Percentiles rank a stretch among this genome's conserved stretches.
phyloP scores from a whole-genome alignment of 139 green algal species.

The Trebouxia sp. region DNA sequence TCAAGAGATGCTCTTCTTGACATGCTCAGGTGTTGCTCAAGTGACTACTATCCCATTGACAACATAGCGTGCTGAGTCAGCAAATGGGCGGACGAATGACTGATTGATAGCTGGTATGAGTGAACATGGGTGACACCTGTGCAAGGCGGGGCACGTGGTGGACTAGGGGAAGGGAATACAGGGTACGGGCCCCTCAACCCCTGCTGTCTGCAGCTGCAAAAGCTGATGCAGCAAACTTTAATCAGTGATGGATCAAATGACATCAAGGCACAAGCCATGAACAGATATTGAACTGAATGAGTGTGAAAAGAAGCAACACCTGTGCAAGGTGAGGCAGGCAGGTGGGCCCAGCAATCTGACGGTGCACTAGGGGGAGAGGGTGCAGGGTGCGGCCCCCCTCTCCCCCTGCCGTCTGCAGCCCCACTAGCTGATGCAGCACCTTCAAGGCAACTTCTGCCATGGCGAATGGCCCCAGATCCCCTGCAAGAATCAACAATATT shows the following conservation, averaged over 20 bases:
- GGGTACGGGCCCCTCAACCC: conserved; percentile 46
- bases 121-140: no score
- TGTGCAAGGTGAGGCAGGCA: conserved; percentile 83
- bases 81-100: no score
- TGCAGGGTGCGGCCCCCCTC: conserved; percentile 51
- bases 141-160: conserved; percentile 78
- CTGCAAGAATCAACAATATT: conserved; percentile 4
- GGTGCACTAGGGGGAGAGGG: conserved; percentile 76
- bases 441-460: conserved; percentile 43
- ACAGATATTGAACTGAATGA: no score
- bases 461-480: conserved; percentile 36
- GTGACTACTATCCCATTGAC: no score
- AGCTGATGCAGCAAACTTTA: conserved; percentile 66
- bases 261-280: no score
- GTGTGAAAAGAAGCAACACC: conserved; percentile 40
- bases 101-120: no score
- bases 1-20: no score
- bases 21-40: no score
- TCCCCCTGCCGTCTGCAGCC: conserved; percentile 69
- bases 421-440: conserved; percentile 65
- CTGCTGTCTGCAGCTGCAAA: conserved; percentile 56
- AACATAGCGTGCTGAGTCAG: no score
- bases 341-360: conserved; percentile 56
- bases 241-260: no score
- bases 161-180: conserved; percentile 77